Evolutionary conservation across 2,329 filamentous ascomycete species (phyloP).

Genomic region (Rhinocladiella mackenziei): DNA sequence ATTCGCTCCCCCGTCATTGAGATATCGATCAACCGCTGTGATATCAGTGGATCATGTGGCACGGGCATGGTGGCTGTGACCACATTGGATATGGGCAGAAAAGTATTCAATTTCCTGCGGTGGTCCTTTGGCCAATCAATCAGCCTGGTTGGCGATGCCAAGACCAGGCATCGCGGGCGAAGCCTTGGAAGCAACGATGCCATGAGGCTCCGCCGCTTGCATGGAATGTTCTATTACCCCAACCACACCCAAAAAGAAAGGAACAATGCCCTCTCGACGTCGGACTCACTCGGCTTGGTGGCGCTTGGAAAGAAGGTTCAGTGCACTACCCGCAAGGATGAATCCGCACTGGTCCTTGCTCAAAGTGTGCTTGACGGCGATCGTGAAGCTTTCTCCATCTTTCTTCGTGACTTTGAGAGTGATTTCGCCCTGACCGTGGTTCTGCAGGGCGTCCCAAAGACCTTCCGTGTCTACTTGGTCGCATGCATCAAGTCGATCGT

Average conservation of each 20-base stretch:
- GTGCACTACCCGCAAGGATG: constrained; percentile 84
- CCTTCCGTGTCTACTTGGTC: constrained; percentile 81
- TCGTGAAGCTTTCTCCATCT: constrained; percentile 60
- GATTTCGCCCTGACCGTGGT: constrained; percentile 73
- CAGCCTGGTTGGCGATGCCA: constrained; percentile 3
- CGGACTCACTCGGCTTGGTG: constrained; percentile 15
- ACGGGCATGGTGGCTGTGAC: constrained; percentile 7
- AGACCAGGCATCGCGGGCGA: too few species aligned
- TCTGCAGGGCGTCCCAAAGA: constrained; percentile 73
- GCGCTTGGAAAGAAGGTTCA: constrained; percentile 73
- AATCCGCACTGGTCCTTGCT: constrained; percentile 88
- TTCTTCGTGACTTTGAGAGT: constrained; percentile 62
- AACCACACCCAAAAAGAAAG: not conserved
- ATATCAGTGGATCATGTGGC: not conserved
- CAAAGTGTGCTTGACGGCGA: constrained; percentile 82
- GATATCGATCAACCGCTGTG: not conserved
- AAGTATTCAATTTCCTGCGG: constrained; percentile 11
- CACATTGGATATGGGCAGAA: constrained; percentile 7
- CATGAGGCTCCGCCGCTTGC: too few species aligned
- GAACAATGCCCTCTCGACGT: not conserved
- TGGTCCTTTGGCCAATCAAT: constrained; percentile 5
- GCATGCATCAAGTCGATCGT: constrained; percentile 75
- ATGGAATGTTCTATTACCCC: constrained; percentile 1
- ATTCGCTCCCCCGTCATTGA: not conserved
- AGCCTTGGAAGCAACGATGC: too few species aligned